Evolutionary conservation across 1,284 basidiomycete genomes (phyloP).

Genomic region (Austroboletus sp.): DNA sequence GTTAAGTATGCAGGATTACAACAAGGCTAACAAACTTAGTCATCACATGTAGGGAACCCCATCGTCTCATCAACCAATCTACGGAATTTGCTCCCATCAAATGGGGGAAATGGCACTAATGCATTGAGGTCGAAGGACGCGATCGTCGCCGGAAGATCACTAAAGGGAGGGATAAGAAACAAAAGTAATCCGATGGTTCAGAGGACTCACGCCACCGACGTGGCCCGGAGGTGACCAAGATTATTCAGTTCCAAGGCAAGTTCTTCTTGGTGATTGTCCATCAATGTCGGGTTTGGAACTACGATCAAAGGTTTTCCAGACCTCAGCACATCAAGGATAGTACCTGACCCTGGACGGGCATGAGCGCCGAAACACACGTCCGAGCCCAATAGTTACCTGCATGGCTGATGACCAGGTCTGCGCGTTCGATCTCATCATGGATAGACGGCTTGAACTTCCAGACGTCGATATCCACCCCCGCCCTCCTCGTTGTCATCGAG

Average conservation of each 20-base stretch:
- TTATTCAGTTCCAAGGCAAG: constrained; percentile 66
- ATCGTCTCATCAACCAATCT: constrained; percentile 66
- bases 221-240: constrained; percentile 60
- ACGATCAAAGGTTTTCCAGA: constrained; percentile 72
- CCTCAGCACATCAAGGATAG: constrained; percentile 84
- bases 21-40: background rate
- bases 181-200: background rate
- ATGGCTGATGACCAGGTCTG: constrained; percentile 84
- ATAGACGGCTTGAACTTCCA: constrained; percentile 72
- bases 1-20: no score
- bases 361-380: constrained; percentile 5
- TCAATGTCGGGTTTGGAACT: constrained; percentile 81
- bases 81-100: constrained; percentile 59
- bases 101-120: constrained; percentile 57
- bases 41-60: constrained; percentile 44
- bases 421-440: constrained; percentile 54
- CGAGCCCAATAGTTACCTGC: constrained; percentile 56
- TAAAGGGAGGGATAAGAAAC: constrained; percentile 28
- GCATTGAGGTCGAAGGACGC: constrained; percentile 40
- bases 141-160: constrained; percentile 51
- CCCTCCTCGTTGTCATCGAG: constrained; percentile 27
- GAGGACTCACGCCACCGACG: constrained; percentile 50
- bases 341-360: constrained; percentile 72
- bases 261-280: constrained; percentile 93
- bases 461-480: constrained; percentile 51